Conservation (phyloP, 371 early-diverging fungal species). For the Rhizopus stolonifer region DNA sequence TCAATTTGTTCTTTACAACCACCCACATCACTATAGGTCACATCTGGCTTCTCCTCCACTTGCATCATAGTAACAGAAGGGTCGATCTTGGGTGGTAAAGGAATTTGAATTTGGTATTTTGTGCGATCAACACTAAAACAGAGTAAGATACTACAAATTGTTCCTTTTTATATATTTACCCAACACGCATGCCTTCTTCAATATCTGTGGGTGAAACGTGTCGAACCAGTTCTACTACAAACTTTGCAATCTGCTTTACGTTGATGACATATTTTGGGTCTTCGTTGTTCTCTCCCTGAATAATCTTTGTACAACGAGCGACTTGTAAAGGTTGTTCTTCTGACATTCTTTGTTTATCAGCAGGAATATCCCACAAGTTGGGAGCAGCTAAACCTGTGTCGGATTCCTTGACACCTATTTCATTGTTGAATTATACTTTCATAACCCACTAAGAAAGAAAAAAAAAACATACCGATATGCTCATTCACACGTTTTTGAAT, state of each 20-base stretch:
- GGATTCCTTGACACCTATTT: constrained; percentile 94
- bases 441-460: not conserved
- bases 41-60: constrained; percentile 99
- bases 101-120: constrained; percentile 97
- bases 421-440: not conserved
- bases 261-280: constrained; percentile 97
- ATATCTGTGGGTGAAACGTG: constrained; percentile 97
- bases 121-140: constrained; percentile 90
- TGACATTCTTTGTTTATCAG: constrained; percentile 95
- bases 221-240: constrained; percentile 97
- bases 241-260: constrained; percentile 99
- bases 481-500: constrained; percentile 96
- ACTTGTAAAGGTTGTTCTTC: constrained; percentile 99
- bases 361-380: constrained; percentile 98
- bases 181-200: constrained; percentile 99
- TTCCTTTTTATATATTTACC: constrained; percentile 51
- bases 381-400: constrained; percentile 99
- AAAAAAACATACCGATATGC: constrained; percentile 77
- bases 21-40: constrained; percentile 99
- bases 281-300: constrained; percentile 74
- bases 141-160: not conserved
- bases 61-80: constrained; percentile 98
- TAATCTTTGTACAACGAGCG: constrained; percentile 97
- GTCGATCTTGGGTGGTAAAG: constrained; percentile 95
- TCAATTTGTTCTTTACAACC: constrained; percentile 99